Percentiles rank a stretch among this genome's conserved stretches.
Evolutionary conservation across 257 asterid genomes (phyloP).

Genomic region (Salvia hispanica): DNA sequence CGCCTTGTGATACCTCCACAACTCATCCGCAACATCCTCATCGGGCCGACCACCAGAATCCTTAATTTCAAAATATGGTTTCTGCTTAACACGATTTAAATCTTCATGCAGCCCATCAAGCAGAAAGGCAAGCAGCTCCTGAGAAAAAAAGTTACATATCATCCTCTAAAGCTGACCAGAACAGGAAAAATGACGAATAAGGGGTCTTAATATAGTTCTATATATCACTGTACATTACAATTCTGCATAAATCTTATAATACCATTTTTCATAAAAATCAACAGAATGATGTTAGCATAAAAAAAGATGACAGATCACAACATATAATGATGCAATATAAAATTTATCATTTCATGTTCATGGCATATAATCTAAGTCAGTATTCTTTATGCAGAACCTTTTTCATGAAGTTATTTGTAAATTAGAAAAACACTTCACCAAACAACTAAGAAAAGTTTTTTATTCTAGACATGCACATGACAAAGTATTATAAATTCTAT

Average conservation of each 20-base stretch:
- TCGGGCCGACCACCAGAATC: conserved; percentile 85
- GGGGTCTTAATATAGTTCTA: conserved; percentile 12
- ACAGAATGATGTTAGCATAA: not conserved
- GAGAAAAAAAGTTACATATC: conserved; percentile 29
- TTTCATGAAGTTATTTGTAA: not conserved
- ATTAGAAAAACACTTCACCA: not conserved
- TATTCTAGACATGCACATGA: no score
- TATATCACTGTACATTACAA: not conserved
- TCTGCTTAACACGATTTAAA: conserved; percentile 92
- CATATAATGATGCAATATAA: conserved; percentile 9
- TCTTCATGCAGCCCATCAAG: conserved; percentile 99
- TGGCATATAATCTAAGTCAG: not conserved
- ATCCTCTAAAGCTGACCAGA: conserved; percentile 18
- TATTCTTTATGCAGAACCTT: not conserved
- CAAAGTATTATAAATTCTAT: not conserved
- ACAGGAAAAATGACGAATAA: not conserved
- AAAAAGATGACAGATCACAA: not conserved
- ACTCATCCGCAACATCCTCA: conserved; percentile 88
- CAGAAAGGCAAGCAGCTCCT: conserved; percentile 98
- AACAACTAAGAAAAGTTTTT: not conserved
- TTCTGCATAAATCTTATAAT: not conserved
- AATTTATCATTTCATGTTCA: conserved; percentile 1
- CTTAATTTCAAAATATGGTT: conserved; percentile 82
- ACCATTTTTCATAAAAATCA: not conserved
- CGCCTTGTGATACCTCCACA: conserved; percentile 94